Evolutionary conservation across 2,329 filamentous ascomycete species (phyloP).

Genomic region (Phyllosticta citriasiana): DNA sequence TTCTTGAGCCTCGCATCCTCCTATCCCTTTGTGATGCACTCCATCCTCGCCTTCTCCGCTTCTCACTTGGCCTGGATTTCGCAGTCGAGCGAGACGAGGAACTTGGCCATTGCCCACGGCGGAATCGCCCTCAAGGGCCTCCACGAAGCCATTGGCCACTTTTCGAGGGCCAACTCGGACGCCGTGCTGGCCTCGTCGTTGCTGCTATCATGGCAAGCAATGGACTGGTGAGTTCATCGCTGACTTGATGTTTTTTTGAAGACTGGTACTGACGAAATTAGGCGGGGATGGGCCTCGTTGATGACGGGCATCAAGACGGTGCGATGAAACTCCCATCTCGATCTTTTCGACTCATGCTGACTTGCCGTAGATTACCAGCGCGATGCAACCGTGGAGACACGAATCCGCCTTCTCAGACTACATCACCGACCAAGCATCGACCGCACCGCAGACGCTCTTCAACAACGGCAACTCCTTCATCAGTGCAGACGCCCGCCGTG

Average conservation of each 20-base stretch:
- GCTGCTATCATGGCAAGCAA: constrained; percentile 89
- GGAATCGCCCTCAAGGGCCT: constrained; percentile 78
- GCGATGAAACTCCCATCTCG: background rate
- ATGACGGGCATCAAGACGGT: constrained; percentile 87
- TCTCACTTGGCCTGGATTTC: constrained; percentile 88
- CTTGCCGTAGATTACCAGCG: constrained; percentile 60
- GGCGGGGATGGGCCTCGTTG: constrained; percentile 85
- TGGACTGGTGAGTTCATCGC: constrained; percentile 67
- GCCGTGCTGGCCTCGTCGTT: constrained; percentile 86
- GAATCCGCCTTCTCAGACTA: constrained; percentile 79
- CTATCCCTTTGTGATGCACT: constrained; percentile 86
- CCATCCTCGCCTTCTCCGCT: constrained; percentile 85
- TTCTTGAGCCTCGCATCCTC: constrained; percentile 74
- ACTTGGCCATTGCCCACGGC: constrained; percentile 82
- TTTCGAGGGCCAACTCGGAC: constrained; percentile 80
- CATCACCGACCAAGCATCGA: constrained; percentile 60
- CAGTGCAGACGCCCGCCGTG: constrained; percentile 44
- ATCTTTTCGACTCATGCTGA: constrained; percentile 12
- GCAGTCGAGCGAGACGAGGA: constrained; percentile 72
- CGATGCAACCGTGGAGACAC: constrained; percentile 86
- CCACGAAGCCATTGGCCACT: constrained; percentile 75
- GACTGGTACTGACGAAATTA: constrained; percentile 28
- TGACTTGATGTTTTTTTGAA: background rate
- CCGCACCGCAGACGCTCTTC: constrained; percentile 32
- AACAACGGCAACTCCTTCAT: constrained; percentile 58